Base-by-base conservation (phyloP, 495 filamentous ascomycete genomes). In the Penicillium pulvis region DNA sequence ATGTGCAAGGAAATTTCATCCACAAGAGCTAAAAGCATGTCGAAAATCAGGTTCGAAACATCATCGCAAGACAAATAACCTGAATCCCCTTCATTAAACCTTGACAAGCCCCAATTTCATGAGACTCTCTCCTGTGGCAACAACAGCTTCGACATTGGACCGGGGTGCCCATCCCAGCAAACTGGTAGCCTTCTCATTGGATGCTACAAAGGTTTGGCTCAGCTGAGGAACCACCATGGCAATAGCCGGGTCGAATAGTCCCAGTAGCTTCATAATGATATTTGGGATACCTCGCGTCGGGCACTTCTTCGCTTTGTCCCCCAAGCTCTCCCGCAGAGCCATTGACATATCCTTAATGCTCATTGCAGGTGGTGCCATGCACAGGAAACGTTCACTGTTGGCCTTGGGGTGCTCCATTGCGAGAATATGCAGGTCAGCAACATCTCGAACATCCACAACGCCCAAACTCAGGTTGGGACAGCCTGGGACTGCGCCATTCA, bases 371-470 rank as follows among this genome's bases (percentile, higher is more conserved):
- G 52, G 52, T 6, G 51, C 35, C 44, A 60, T 50, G 17, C 58
- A 51, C 20, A 60, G 16, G 24, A 60, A 60, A 1, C 58, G 43
- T 20, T 60, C 58, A 2, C 52, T 46, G 5, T 51, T 60, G 12
- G 58, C 58, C 23, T 60, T 60, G 16, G 45, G 44, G 23, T 56
- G 45, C n/a, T 45, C 55, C 58, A 60, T 60, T 4, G 58, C 58
- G 2, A 55, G 58, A 31, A 55, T 19, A 55, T 60, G 58, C 23
- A 60, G 36, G 17, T 46, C 46, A 16, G 52, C 58, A 19, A 60
- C 58, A 39, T 60, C 58, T n/a, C 58, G 44, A 33, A 60, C 58
- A 39, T 60, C 58, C 17, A 60, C 58, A 20, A 55, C n/a, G 6
- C 44, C 46, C 6, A 51, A 55, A 8, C 45, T 23, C 11, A 60